These are phyloP conservation scores for Pisolithus thermaeus DNA, from an alignment of 1,284 basidiomycete species.

Conservation along the genomic window DNA sequence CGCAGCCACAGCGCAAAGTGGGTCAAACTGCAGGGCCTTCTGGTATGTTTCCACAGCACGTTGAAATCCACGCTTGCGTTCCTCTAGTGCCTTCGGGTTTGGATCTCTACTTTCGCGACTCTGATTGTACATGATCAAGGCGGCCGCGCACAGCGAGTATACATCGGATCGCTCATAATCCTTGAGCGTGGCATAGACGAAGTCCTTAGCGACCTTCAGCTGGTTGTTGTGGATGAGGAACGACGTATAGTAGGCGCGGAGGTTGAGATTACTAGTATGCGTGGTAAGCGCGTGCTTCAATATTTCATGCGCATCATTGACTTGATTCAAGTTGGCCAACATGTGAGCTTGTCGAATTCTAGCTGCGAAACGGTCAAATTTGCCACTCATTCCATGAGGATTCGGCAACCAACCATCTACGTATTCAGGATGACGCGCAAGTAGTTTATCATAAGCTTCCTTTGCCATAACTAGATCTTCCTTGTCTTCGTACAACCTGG, in stretches of 20 bases:
- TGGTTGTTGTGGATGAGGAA: slow-evolving; percentile 78
- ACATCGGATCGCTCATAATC: slow-evolving; percentile 81
- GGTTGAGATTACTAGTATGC: slow-evolving; percentile 65
- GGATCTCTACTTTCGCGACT: slow-evolving; percentile 72
- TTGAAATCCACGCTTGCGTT: slow-evolving; percentile 73
- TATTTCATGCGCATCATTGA: slow-evolving; percentile 78
- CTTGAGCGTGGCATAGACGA: slow-evolving; percentile 79
- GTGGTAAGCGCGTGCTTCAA: slow-evolving; percentile 82
- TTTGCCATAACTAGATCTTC: slow-evolving; percentile 68
- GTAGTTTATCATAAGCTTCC: slow-evolving; percentile 80
- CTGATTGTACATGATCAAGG: slow-evolving; percentile 78
- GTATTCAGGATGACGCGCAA: slow-evolving; percentile 87
- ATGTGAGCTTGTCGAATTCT: slow-evolving; percentile 87
- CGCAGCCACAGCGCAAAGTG: slow-evolving; percentile 83
- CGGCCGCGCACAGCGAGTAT: slow-evolving; percentile 87
- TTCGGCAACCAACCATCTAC: slow-evolving; percentile 68
- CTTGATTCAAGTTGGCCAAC: slow-evolving; percentile 58
- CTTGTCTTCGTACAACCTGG: slow-evolving; percentile 79
- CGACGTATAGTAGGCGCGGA: slow-evolving; percentile 82
- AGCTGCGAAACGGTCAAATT: slow-evolving; percentile 41
- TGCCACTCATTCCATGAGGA: not conserved
- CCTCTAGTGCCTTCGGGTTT: slow-evolving; percentile 54
- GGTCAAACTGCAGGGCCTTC: slow-evolving; percentile 79
- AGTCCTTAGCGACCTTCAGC: slow-evolving; percentile 73
- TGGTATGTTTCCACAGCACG: slow-evolving; percentile 87